Base-by-base conservation (phyloP, 2,329 filamentous ascomycete genomes). In the Botrytis pseudocinerea region DNA sequence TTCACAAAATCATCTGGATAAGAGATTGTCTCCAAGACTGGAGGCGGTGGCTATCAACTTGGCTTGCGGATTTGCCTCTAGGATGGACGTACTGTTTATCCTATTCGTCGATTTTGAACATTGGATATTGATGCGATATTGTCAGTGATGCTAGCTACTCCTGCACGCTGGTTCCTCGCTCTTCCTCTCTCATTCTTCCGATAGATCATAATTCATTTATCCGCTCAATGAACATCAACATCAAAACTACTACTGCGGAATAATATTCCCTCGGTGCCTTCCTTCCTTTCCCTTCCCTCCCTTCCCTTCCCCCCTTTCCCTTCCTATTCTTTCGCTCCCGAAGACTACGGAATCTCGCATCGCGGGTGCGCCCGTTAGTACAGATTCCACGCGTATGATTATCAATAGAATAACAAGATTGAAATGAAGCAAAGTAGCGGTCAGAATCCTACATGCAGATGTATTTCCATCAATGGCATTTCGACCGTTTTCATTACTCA, bases 401-500 rank as follows among this genome's bases (percentile, higher is more conserved):
- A 63, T 42, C n/a, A 40, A 25, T 25, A 8, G 22, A 25, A 61
- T 25, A 61, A 14, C 32, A 40, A 22, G 14, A 61, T 38, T 16
- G 59, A 38, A 61, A 40, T 35, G 32, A n/a, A n/a, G 35, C 20
- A 38, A 61, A 63, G 40, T 44, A 63, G 61, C 61, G 61, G 61
- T 63, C 61, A 63, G 61, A 44, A 61, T 6, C 8, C 59, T 14
- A 16, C 20, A 61, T 38, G 59, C 59, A 61, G 35, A 38, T 22
- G 25, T 60, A 38, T 38, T 61, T 38, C 59, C 59, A 61, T 61
- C 20, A 7, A n/a, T 54, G 51, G n/a, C 51, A 54, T 28, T 28
- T 28, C 51, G 3, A 28, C 51, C 2, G 12, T 28, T 54, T 54
- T 54, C 25, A 54, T 54, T 59, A 59, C 28, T 59, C n/a, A 59